Evolutionary conservation across 176 grass and related monocot species (phyloP).

Genomic region (Musa acuminata): DNA sequence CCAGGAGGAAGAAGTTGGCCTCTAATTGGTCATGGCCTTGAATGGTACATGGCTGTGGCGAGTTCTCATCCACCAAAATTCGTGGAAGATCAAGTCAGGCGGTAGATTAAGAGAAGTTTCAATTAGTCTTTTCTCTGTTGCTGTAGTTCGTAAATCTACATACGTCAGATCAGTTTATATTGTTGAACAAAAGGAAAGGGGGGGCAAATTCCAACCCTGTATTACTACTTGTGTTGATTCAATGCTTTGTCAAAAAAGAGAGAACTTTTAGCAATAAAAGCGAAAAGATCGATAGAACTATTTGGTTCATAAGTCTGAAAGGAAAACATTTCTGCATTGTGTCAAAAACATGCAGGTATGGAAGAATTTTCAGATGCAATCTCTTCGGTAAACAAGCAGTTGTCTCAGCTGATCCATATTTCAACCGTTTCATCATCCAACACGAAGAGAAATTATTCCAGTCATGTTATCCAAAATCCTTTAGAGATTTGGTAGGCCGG

Average conservation of each 20-base stretch:
- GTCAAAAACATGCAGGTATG: not conserved
- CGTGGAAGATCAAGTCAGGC: conserved; percentile 11
- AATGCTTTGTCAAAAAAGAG: too few species aligned
- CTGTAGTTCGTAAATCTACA: too few species aligned
- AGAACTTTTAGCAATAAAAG: too few species aligned
- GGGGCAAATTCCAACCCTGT: not conserved
- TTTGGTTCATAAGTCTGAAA: not conserved
- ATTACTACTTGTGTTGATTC: not conserved
- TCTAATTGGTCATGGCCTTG: conserved; percentile 7
- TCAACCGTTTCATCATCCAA: conserved; percentile 14
- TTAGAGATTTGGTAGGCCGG: conserved; percentile 2
- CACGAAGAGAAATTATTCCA: conserved; percentile 12
- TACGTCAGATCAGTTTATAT: too few species aligned
- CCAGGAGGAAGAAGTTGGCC: conserved; percentile 14
- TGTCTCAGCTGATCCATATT: conserved; percentile 8
- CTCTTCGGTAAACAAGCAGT: conserved; percentile 7
- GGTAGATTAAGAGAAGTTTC: not conserved
- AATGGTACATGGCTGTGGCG: conserved; percentile 3
- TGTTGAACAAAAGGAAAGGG: not conserved
- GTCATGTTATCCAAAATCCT: conserved; percentile 16
- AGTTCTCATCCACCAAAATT: conserved; percentile 12
- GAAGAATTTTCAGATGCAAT: conserved; percentile 12
- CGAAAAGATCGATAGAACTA: too few species aligned
- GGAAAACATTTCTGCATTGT: not conserved
- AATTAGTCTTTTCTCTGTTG: too few species aligned